These are phyloP conservation scores for Phytopythium sindhum DNA, from an alignment of 352 stramenopile species.

Conservation along the genomic window DNA sequence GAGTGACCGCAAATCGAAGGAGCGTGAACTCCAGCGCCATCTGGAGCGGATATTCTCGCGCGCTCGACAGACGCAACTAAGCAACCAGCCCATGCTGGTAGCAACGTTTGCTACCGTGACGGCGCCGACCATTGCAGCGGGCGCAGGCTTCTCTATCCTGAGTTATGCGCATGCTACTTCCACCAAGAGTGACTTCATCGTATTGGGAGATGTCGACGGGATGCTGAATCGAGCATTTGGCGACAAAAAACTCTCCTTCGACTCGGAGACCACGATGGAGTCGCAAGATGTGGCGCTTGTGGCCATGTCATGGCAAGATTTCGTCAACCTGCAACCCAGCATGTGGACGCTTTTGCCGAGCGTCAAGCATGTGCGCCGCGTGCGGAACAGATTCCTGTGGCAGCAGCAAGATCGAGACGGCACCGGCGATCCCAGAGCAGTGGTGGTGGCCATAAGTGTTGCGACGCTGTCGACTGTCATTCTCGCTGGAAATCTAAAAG, in stretches of 20 bases:
- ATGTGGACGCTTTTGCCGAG: slow-evolving; percentile 23
- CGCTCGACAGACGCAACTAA: neutral
- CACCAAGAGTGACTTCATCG: neutral
- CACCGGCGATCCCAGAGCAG: neutral
- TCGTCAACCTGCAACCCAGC: slow-evolving; percentile 22
- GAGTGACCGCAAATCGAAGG: neutral
- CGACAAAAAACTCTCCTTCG: neutral
- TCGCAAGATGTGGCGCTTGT: slow-evolving; percentile 7
- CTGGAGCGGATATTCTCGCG: neutral
- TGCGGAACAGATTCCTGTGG: slow-evolving; percentile 10
- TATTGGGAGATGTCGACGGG: neutral
- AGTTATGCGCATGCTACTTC: neutral
- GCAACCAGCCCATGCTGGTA: slow-evolving; percentile 7
- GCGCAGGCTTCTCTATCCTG: neutral
- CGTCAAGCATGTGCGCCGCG: slow-evolving; percentile 13
- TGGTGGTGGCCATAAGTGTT: slow-evolving; percentile 17
- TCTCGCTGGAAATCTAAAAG: slow-evolving; percentile 1
- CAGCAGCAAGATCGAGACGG: neutral
- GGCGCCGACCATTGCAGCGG: neutral
- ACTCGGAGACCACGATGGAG: neutral
- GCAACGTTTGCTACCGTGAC: slow-evolving; percentile 16
- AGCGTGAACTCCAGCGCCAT: neutral
- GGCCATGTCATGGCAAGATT: slow-evolving; percentile 18
- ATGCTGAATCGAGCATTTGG: neutral
- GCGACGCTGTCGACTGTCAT: slow-evolving; percentile 16